A percentile compares a stretch with the other conserved stretches of the same genome.
Evolutionary conservation across 129 eudicot genomes (phyloP).

Genomic region (Flaveria linearis): DNA sequence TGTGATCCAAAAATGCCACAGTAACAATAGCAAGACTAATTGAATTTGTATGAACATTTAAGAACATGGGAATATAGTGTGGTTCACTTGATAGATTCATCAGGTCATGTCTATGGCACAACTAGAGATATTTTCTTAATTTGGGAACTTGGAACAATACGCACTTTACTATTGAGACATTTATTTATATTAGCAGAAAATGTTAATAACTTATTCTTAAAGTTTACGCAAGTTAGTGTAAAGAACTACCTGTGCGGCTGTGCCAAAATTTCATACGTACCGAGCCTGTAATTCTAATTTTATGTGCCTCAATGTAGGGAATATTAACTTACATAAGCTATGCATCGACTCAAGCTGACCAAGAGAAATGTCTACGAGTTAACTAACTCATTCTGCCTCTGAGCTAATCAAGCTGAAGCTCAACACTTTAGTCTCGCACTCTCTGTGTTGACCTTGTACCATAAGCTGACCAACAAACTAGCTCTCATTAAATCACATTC

Average conservation of each 20-base stretch:
- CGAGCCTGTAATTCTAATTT: neutral
- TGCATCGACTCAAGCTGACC: neutral
- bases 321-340: neutral
- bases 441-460: neutral
- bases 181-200: neutral
- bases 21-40: neutral
- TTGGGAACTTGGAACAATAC: neutral
- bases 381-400: neutral
- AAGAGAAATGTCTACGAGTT: neutral
- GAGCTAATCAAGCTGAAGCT: neutral
- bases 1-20: neutral
- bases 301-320: neutral
- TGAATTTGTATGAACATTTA: neutral
- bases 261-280: neutral
- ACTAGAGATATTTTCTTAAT: neutral
- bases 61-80: neutral
- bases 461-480: neutral
- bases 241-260: too few species aligned
- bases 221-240: neutral
- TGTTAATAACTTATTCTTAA: neutral
- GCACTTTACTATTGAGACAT: neutral
- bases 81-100: neutral
- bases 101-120: neutral
- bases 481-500: neutral
- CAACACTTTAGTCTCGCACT: neutral